phyloP scores from a whole-genome alignment of 352 stramenopile genomes.

The Pythium scleroteichum region DNA sequence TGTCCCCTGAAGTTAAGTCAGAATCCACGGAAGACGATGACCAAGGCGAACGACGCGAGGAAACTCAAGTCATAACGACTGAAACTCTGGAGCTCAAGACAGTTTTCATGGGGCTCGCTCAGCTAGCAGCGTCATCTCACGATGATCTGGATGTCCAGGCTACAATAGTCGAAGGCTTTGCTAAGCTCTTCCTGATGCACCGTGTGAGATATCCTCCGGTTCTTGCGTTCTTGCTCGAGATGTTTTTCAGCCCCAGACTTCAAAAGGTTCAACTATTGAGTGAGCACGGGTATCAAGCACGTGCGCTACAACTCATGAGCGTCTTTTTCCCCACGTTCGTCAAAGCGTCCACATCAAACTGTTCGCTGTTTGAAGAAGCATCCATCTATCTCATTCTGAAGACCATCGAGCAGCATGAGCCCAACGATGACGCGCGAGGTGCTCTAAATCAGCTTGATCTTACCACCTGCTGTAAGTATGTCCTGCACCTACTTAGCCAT shows the following conservation, averaged over 20 bases:
- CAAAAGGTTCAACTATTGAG: constrained; percentile 52
- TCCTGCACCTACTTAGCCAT: constrained; percentile 61
- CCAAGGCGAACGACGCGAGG: constrained; percentile 27
- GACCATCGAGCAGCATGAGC: constrained; percentile 46
- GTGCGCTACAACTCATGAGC: constrained; percentile 67
- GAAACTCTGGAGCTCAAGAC: constrained; percentile 59
- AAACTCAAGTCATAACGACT: constrained; percentile 8
- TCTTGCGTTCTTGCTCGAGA: constrained; percentile 66
- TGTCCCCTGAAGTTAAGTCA: constrained; percentile 16
- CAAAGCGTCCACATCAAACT: constrained; percentile 51
- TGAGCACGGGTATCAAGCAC: constrained; percentile 62
- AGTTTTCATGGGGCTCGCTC: constrained; percentile 58
- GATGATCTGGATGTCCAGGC: constrained; percentile 74
- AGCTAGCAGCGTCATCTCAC: constrained; percentile 39
- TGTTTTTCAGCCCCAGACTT: constrained; percentile 65
- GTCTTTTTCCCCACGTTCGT: constrained; percentile 78
- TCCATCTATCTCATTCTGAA: constrained; percentile 65
- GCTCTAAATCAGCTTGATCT: constrained; percentile 43
- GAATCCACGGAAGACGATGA: constrained; percentile 29
- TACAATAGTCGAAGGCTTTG: constrained; percentile 77
- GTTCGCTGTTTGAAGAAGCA: constrained; percentile 63
- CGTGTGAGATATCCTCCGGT: constrained; percentile 66
- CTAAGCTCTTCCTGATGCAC: constrained; percentile 72
- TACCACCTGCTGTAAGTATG: constrained; percentile 54
- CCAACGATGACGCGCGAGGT: constrained; percentile 38